phyloP scores from a whole-genome alignment of 768 basidiomycete genomes.

The Boletus fagicola region DNA sequence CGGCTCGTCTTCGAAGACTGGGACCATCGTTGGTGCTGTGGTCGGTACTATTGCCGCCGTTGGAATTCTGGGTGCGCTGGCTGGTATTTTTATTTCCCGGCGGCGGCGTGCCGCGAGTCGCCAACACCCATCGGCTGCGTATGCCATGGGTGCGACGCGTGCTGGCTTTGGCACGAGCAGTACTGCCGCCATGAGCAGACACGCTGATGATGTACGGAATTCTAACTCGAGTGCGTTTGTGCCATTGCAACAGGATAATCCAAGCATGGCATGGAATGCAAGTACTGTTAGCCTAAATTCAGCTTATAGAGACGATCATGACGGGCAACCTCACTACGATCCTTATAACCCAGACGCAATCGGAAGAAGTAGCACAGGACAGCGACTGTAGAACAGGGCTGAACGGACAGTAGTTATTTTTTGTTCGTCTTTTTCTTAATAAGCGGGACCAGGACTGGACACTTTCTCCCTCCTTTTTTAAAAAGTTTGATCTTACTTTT shows the following conservation, averaged over 20 bases:
- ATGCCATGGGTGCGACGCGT: slow-evolving; percentile 38
- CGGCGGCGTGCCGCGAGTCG: slow-evolving; percentile 46
- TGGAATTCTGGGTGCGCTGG: slow-evolving; percentile 30
- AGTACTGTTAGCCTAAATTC: slow-evolving; percentile 48
- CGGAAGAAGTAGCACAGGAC: slow-evolving; percentile 28
- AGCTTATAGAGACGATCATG: slow-evolving; percentile 36
- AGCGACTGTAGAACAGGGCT: slow-evolving; percentile 22
- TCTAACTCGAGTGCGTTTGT: slow-evolving; percentile 71
- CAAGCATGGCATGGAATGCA: slow-evolving; percentile 56
- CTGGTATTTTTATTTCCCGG: slow-evolving; percentile 49
- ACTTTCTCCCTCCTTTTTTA: background rate
- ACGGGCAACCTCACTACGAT: slow-evolving; percentile 24
- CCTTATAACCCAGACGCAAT: slow-evolving; percentile 26
- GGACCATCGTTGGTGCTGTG: slow-evolving; percentile 28
- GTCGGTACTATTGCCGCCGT: slow-evolving; percentile 33
- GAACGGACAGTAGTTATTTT: background rate
- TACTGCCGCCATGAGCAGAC: slow-evolving; percentile 20
- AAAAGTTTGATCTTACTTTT: background rate
- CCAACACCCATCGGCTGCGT: slow-evolving; percentile 33
- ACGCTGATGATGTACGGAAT: slow-evolving; percentile 32
- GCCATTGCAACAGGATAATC: slow-evolving; percentile 64
- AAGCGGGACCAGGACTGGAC: slow-evolving; percentile 9
- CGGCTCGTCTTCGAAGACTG: slow-evolving; percentile 26
- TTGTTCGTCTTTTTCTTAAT: background rate
- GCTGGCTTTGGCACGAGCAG: slow-evolving; percentile 30